A percentile compares a stretch with the other conserved stretches of the same genome.
Conservation (phyloP, 1,139 yeast species). For the Suhomyces yuchorum region DNA sequence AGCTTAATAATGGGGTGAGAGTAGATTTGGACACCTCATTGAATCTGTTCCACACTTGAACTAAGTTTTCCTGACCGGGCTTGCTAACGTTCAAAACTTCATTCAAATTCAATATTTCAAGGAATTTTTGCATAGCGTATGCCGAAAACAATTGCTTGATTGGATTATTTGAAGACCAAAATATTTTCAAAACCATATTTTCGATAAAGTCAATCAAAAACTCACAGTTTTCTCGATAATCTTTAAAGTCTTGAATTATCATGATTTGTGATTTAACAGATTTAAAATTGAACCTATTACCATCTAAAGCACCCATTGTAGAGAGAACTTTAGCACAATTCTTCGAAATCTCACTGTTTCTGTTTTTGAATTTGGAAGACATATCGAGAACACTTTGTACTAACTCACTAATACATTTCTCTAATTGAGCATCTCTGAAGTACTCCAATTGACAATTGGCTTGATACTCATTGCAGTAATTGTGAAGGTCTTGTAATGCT, state of each 20-base stretch:
- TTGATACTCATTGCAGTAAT: constrained; percentile 52
- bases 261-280: constrained; percentile 48
- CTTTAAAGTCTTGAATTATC: constrained; percentile 61
- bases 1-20: constrained; percentile 70
- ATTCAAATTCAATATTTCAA: constrained; percentile 64
- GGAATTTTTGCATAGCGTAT: constrained; percentile 83
- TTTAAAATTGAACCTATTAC: constrained; percentile 57
- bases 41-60: constrained; percentile 61
- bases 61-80: constrained; percentile 22
- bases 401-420: constrained; percentile 44
- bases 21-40: constrained; percentile 73
- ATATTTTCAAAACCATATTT: constrained; percentile 70
- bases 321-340: constrained; percentile 74
- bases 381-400: constrained; percentile 60
- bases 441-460: constrained; percentile 46
- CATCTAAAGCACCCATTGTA: constrained; percentile 76
- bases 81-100: constrained; percentile 14
- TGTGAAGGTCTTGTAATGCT: constrained; percentile 67
- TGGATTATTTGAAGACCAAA: constrained; percentile 90
- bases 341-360: constrained; percentile 51
- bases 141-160: constrained; percentile 82
- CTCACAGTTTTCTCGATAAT: constrained; percentile 59
- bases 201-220: constrained; percentile 72
- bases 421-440: constrained; percentile 33
- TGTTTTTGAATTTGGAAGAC: constrained; percentile 56